A percentile compares a stretch with the other conserved stretches of the same genome.
phyloP scores from a whole-genome alignment of 108 stramenopile species.

The Nannochloropsis oceanica region DNA sequence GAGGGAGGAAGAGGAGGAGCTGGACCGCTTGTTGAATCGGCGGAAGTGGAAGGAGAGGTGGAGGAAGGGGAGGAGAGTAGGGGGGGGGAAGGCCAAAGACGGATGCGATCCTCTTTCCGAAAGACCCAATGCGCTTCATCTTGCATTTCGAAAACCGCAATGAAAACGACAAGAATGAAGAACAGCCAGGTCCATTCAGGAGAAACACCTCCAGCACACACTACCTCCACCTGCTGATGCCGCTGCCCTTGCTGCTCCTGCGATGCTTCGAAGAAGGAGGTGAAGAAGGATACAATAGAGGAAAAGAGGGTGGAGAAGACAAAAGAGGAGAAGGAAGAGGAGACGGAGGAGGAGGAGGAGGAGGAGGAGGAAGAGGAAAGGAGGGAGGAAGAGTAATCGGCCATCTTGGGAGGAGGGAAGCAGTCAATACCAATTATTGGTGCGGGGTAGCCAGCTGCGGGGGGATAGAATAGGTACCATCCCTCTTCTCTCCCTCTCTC shows the following conservation, averaged over 20 bases:
- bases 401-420: not conserved
- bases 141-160: not conserved
- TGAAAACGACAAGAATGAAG: not conserved
- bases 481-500: not conserved
- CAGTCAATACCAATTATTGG: not conserved
- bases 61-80: not conserved
- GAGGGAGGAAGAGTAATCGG: not conserved
- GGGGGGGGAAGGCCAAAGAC: not conserved
- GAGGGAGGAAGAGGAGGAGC: not conserved
- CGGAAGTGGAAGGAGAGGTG: not conserved
- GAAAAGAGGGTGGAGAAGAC: not conserved
- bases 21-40: not conserved
- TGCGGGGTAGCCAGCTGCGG: not conserved
- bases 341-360: not conserved
- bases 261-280: no score
- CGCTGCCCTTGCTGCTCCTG: no score
- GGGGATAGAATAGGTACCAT: not conserved
- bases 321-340: not conserved
- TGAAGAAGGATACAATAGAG: no score
- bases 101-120: not conserved
- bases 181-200: not conserved
- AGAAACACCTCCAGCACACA: not conserved
- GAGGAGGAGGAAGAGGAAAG: not conserved
- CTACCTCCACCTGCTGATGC: not conserved
- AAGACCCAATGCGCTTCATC: not conserved